Base-by-base conservation (phyloP, 768 basidiomycete genomes). In the Lactarius akahatsu region DNA sequence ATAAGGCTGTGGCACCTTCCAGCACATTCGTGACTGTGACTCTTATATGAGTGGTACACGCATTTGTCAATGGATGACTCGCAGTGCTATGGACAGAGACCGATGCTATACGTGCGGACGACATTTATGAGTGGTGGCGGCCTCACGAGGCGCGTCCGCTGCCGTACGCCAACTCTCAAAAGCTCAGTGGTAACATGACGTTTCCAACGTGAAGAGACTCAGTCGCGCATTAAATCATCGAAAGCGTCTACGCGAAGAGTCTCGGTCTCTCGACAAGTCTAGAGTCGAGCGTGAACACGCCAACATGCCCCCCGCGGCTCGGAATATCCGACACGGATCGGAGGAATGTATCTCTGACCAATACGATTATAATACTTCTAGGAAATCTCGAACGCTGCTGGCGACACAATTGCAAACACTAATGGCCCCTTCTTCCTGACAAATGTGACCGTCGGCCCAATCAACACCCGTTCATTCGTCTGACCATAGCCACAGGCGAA, bases 401-500 rank as follows among this genome's bases (percentile, higher is more conserved):
- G 23, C 11, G 47, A 50, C 23, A 6, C 47, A 23, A 50, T 50
- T 50, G 0, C 47, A 50, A 26, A 26, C 26, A 26, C 50, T 11
- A 52, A 52, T 52, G 40, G 41, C 7, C 18, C 18, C 16, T 18
- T 16, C 40, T 16, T 40, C 40, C 41, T 18, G 41, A 41, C 16
- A 41, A 18, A 41, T 15, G 16, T 15, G 26, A 0, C 26, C 13
- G 15, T 52, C 15, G 50, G 6, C 26, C 15, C 26, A 15, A 26
- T 16, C 26, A 13, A n/a, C 18, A 34, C 56, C 34, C 30, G 28
- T 7, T 56, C 61, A 62, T 60, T 69, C 57, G n/a, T 47, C 59
- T 57, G 76, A 75, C 72, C 90, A 87, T 63, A 81, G 79, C 95
- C 95, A 97, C 18, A 98, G 71, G 61, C 88, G 83, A 72, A 98